A percentile compares a stretch with the other conserved stretches of the same genome.
phyloP scores from a whole-genome alignment of 306 rosid genomes.

The Neltuma alba region DNA sequence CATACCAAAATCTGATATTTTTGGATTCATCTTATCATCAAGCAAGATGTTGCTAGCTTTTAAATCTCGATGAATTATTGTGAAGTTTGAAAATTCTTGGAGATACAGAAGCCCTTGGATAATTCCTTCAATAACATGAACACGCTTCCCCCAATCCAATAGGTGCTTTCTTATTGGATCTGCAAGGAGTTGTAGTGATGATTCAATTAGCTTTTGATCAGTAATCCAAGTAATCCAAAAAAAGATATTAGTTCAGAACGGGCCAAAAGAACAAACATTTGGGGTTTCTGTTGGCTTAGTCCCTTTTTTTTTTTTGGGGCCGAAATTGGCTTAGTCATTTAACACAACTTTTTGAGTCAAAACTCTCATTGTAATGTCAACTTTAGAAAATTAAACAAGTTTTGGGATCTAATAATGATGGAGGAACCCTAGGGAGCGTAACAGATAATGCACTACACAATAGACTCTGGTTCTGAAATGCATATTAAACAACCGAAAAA shows the following conservation, averaged over 20 bases:
- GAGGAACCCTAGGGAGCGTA: background rate
- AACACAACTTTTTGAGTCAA: background rate
- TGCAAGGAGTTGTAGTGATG: background rate
- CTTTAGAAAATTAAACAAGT: background rate
- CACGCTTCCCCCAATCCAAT: background rate
- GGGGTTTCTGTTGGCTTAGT: background rate
- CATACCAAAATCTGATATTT: slow-evolving; percentile 41
- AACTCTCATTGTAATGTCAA: background rate
- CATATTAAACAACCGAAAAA: background rate
- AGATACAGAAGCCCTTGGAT: slow-evolving; percentile 22
- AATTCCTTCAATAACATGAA: slow-evolving; percentile 11
- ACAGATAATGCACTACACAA: background rate
- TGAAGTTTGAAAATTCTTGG: slow-evolving; percentile 4
- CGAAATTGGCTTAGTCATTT: no score
- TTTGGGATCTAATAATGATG: background rate
- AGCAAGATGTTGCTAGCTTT: slow-evolving; percentile 21
- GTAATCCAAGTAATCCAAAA: background rate
- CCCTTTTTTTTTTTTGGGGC: no score
- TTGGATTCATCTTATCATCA: background rate
- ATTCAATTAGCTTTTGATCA: background rate
- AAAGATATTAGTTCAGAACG: background rate
- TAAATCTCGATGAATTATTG: slow-evolving; percentile 13
- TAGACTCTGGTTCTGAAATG: background rate
- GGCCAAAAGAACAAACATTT: background rate
- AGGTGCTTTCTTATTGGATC: background rate